phyloP scores from a whole-genome alignment of 257 asterid species.

The Verbascum thapsus region DNA sequence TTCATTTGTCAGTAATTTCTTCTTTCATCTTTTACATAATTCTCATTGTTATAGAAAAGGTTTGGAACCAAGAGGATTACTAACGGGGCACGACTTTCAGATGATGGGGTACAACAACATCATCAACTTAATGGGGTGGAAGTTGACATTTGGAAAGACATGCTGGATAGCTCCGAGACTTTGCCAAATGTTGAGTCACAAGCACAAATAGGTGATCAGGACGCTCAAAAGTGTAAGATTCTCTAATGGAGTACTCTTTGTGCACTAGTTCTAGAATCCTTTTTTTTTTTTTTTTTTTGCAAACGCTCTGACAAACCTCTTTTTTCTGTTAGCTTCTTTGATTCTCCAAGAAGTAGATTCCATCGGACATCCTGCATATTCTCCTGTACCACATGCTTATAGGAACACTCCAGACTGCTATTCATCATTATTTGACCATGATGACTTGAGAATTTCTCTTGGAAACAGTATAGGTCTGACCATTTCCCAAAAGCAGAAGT shows the following conservation, averaged over 20 bases:
- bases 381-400: conserved; percentile 40
- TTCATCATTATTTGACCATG: conserved; percentile 57
- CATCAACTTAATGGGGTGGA: conserved; percentile 43
- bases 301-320: conserved; percentile 28
- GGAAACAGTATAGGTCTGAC: conserved; percentile 55
- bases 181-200: conserved; percentile 42
- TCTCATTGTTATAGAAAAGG: background rate
- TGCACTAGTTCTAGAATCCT: conserved; percentile 20
- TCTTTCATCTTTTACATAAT: conserved; percentile 5
- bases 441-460: conserved; percentile 46
- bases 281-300: conserved; percentile 24
- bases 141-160: conserved; percentile 58
- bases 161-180: conserved; percentile 46
- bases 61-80: conserved; percentile 26
- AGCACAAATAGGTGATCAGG: conserved; percentile 38
- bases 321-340: conserved; percentile 49
- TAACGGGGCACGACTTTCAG: conserved; percentile 48
- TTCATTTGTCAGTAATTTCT: conserved; percentile 17
- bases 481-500: conserved; percentile 70
- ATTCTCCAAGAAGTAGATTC: conserved; percentile 45
- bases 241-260: conserved; percentile 6
- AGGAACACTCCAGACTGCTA: conserved; percentile 41
- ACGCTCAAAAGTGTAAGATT: conserved; percentile 51
- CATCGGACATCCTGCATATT: conserved; percentile 40
- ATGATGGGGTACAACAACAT: conserved; percentile 38